Evolutionary conservation across 2,329 filamentous ascomycete species (phyloP), one percentile per base, ranked within the genome.

Genomic region (Aspergillus sp.): DNA sequence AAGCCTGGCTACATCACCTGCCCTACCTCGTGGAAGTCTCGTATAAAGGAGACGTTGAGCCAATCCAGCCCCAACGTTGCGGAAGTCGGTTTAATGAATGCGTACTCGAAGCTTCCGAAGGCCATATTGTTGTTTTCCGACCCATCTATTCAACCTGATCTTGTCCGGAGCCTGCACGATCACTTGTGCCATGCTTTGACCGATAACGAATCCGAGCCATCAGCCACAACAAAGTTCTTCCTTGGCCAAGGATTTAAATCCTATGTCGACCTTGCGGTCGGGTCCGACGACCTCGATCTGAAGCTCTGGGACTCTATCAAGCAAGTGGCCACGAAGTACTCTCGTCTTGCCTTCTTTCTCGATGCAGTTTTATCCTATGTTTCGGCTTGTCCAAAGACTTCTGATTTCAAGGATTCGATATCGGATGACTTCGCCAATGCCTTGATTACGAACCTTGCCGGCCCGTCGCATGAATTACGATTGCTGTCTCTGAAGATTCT

Each of bases 231-330:
- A n/a, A 76, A 81, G 32, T 89, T 93, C 55, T 86, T 88, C 44
- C 76, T 85, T 49, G 86, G 85, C 7, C 83, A 83, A 55, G 88
- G 86, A 0, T 88, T 93, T 60, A 81, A 80, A 49, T 80, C 84
- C 4, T 88, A 90, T 57, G 74, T 88, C 22, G 75, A 80, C 43
- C 82, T 88, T 75, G 81, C 77, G 45, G 77, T 75, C 51, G 74
- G 77, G 3, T 72, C 79, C n/a, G 77, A 74, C 1, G 73, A 77
- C 10, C 65, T 84, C 5, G 82, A 88, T 50, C 60, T 71, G 17
- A 73, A 75, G 6, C 69, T 91, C n/a, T 82, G 82, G 61, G 81
- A 82, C 2, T 67, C 84, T 6, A 71, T 93, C 7, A 80, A 81
- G 50, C 78, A 81, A 27, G 83, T 83, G 9, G 81, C 86, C 3